Evolutionary conservation across 306 rosid species (phyloP).

Genomic region (Glycine soja): DNA sequence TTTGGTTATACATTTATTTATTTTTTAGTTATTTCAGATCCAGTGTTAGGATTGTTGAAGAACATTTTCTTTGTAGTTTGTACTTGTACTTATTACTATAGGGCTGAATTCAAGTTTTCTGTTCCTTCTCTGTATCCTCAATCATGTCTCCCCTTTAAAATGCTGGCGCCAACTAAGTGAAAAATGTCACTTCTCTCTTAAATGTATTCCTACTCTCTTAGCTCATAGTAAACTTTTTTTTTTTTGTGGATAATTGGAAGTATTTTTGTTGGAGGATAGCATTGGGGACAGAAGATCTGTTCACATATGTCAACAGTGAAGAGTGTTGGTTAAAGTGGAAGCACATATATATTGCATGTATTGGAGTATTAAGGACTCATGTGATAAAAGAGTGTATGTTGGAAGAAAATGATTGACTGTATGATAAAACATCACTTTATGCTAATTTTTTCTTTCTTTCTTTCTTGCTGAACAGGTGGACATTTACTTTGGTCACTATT

Average conservation of each 20-base stretch:
- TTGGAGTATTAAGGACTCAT: slow-evolving; percentile 18
- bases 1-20: neutral
- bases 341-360: neutral
- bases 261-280: neutral
- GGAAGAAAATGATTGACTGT: slow-evolving; percentile 17
- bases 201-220: neutral
- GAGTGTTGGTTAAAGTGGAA: slow-evolving; percentile 21
- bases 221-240: neutral
- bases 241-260: neutral
- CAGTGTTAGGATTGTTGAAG: slow-evolving; percentile 21
- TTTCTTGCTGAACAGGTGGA: slow-evolving; percentile 80
- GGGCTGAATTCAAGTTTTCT: slow-evolving; percentile 13
- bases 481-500: slow-evolving; percentile 80
- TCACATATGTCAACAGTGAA: slow-evolving; percentile 4
- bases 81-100: neutral
- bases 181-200: neutral
- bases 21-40: neutral
- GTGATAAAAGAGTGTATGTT: slow-evolving; percentile 2
- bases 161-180: slow-evolving; percentile 2
- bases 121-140: slow-evolving; percentile 15
- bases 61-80: neutral
- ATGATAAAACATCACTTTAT: slow-evolving; percentile 24
- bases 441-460: slow-evolving; percentile 42
- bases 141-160: slow-evolving; percentile 13
- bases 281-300: neutral